Evolutionary conservation across 2,329 filamentous ascomycete species (phyloP), one percentile per base, ranked within the genome.

Genomic region (Trichoderma endophyticum): DNA sequence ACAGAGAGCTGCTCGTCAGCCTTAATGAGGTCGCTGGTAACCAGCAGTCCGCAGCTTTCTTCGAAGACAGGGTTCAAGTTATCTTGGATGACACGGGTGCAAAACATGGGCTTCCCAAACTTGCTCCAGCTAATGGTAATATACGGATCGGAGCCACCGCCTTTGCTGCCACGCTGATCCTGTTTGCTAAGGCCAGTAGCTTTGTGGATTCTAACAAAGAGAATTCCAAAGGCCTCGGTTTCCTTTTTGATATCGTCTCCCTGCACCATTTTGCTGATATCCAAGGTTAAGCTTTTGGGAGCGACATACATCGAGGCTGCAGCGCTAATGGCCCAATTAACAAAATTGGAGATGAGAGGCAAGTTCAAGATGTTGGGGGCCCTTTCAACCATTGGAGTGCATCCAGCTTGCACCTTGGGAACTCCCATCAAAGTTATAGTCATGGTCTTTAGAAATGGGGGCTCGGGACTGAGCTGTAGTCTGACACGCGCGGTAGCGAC

Each of bases 41-140:
- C 93, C 18, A 98, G 84, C 21, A 98, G 86, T 1, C 93, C 94
- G 57, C 93, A 91, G 2, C 90, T 93, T 82, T 98, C 96, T 77
- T 96, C 93, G 85, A 97, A 98, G 5, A 97, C 87, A 0, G 96
- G 96, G 78, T 98, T 97, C 70, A 97, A 87, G 76, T 98, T 92
- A 78, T 98, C 95, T 67, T 95, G 94, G 74, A 98, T 98, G 66
- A 98, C 95, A 62, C 96, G 91, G 1, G 96, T 98, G 81, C 95
- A 98, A 82, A 97, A 98, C 89, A 97, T 97, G 2, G 95, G 95
- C 83, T 99, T 99, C 71, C 93, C 93, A 77, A 98, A 98, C 81
- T 98, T 98, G 77, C 93, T 97, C 85, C 97, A 98, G 54, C 93
- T 92, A 43, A 98, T 87, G 36, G 95, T 98, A 79, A 98, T 97